phyloP scores from a whole-genome alignment of 805 yeast genomes.

The Isabelozyma gotoi region DNA sequence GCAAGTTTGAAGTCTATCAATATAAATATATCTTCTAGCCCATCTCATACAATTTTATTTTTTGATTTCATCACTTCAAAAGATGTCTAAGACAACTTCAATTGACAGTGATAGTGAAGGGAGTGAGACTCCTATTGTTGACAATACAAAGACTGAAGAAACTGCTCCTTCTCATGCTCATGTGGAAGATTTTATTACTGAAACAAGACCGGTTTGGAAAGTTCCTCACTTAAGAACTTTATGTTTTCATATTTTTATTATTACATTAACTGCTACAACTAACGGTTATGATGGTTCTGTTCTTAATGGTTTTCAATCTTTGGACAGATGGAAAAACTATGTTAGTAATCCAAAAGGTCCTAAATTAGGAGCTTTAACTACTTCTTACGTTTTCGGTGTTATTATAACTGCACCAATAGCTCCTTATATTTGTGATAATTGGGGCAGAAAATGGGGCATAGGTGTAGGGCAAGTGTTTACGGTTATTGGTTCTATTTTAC shows the following conservation, averaged over 20 bases:
- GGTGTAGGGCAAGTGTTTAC: conserved; percentile 22
- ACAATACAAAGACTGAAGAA: not conserved
- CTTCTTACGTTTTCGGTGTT: conserved; percentile 45
- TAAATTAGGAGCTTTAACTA: conserved; percentile 39
- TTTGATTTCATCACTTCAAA: not conserved
- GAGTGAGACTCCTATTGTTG: not conserved
- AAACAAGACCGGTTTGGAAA: conserved; percentile 27
- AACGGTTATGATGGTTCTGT: conserved; percentile 50
- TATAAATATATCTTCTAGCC: not conserved
- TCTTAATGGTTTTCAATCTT: conserved; percentile 51
- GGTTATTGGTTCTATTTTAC: conserved; percentile 36
- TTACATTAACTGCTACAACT: conserved; percentile 47
- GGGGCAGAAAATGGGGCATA: conserved; percentile 38
- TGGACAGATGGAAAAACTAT: conserved; percentile 37
- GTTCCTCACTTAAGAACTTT: conserved; percentile 39
- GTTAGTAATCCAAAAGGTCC: conserved; percentile 41
- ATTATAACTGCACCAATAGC: conserved; percentile 27
- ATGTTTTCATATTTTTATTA: conserved; percentile 36
- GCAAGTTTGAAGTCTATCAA: no score
- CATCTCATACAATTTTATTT: no score
- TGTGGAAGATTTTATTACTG: conserved; percentile 22
- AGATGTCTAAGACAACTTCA: not conserved
- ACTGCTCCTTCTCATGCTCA: not conserved
- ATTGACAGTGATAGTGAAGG: not conserved
- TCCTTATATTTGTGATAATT: conserved; percentile 31